A percentile compares a stretch with the other conserved stretches of the same genome.
These are phyloP conservation scores for Zygosaccharomyces bisporus DNA, from an alignment of 805 yeast genomes.

Conservation along the genomic window DNA sequence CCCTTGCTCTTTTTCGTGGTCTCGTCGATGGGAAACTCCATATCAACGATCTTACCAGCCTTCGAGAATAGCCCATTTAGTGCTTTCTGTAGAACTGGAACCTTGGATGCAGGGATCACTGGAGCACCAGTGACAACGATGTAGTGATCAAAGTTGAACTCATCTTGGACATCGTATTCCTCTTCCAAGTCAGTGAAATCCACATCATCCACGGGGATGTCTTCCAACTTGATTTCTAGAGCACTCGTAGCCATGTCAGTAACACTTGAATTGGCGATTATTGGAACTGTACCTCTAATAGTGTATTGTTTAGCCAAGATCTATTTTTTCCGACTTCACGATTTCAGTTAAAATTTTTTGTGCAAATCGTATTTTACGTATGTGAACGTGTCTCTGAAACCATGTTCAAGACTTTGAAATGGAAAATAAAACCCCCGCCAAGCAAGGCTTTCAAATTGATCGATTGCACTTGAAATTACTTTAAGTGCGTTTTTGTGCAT, in stretches of 20 bases:
- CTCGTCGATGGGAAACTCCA: conserved; percentile 70
- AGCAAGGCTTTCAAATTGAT: neutral
- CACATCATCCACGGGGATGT: conserved; percentile 57
- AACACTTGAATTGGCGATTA: neutral
- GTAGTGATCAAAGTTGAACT: conserved; percentile 64
- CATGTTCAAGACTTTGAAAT: neutral
- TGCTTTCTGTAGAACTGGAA: conserved; percentile 78
- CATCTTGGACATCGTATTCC: conserved; percentile 60
- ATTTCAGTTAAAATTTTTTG: neutral
- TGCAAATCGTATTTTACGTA: neutral
- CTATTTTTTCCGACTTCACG: neutral
- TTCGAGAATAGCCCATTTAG: conserved; percentile 72
- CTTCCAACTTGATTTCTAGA: conserved; percentile 41
- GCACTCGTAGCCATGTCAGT: conserved; percentile 24
- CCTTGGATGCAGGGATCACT: conserved; percentile 85
- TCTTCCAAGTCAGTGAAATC: conserved; percentile 85
- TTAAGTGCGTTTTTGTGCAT: neutral
- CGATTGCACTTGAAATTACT: neutral
- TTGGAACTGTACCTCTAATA: neutral
- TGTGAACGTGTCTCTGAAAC: neutral
- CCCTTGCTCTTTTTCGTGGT: conserved; percentile 82
- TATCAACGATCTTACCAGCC: conserved; percentile 73
- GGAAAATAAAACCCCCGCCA: neutral
- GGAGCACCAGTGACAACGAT: conserved; percentile 95
- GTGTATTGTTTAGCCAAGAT: neutral